Conservation (phyloP, 495 filamentous ascomycete genomes). For the Talaromyces wortmannii region DNA sequence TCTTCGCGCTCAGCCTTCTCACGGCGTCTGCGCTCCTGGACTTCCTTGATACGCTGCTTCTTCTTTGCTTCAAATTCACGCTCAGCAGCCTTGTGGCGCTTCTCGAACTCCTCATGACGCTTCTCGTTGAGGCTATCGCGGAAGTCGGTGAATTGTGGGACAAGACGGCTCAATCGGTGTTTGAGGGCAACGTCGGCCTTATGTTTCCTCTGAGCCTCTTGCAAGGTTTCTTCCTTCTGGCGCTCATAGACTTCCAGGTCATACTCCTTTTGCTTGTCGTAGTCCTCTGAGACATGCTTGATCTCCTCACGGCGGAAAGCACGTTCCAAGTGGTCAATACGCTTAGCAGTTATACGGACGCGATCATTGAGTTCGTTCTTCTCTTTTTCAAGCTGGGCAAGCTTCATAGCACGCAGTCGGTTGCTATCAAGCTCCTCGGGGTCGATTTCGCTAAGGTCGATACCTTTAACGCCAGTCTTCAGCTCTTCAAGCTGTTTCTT, state of each 20-base stretch:
- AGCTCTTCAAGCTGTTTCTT: constrained; percentile 95
- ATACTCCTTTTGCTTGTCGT: constrained; percentile 71
- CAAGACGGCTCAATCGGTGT: constrained; percentile 77
- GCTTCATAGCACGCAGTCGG: constrained; percentile 85
- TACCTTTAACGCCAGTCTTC: constrained; percentile 74
- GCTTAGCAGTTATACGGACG: constrained; percentile 84
- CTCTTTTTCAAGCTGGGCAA: constrained; percentile 92
- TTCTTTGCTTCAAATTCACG: constrained; percentile 86
- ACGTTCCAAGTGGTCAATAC: constrained; percentile 95
- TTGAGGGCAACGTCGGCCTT: constrained; percentile 87
- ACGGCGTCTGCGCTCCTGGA: constrained; percentile 60
- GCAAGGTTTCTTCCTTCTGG: constrained; percentile 65
- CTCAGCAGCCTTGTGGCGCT: constrained; percentile 80
- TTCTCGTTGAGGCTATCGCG: constrained; percentile 70
- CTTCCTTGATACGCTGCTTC: constrained; percentile 76
- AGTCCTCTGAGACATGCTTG: constrained; percentile 85
- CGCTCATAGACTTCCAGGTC: constrained; percentile 78
- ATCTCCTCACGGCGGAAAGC: constrained; percentile 91
- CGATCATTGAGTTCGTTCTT: constrained; percentile 91
- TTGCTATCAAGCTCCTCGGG: constrained; percentile 80
- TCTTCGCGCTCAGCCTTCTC: constrained; percentile 81
- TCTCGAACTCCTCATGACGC: constrained; percentile 92
- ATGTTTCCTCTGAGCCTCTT: constrained; percentile 79
- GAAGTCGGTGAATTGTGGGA: constrained; percentile 76
- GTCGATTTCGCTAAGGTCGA: constrained; percentile 73